phyloP scores from a whole-genome alignment of 1,284 basidiomycete species.

The Puccinia coronata region DNA sequence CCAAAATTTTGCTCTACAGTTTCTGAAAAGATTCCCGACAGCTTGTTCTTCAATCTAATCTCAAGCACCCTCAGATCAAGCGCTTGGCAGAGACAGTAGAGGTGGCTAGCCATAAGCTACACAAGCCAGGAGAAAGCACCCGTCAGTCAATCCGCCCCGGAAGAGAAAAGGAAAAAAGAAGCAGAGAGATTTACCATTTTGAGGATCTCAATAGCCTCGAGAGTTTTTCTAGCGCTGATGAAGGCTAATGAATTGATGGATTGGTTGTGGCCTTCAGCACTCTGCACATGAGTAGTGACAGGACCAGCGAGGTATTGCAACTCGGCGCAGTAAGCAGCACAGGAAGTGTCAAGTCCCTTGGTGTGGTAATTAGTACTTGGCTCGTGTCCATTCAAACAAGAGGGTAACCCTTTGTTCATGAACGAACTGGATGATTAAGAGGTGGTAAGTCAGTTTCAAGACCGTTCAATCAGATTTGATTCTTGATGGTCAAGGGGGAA shows the following conservation, averaged over 20 bases:
- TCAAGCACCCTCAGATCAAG: conserved; percentile 43
- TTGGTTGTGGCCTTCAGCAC: conserved; percentile 68
- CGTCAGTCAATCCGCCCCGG: not conserved
- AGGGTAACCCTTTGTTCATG: conserved; percentile 80
- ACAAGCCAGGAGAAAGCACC: not conserved
- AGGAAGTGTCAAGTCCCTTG: conserved; percentile 82
- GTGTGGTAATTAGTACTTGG: conserved; percentile 58
- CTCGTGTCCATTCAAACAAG: conserved; percentile 75
- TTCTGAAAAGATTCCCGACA: not conserved
- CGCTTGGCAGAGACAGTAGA: conserved; percentile 45
- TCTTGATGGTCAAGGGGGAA: not conserved
- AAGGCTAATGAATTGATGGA: conserved; percentile 78
- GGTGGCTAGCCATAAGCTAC: conserved; percentile 43
- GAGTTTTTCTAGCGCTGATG: conserved; percentile 74
- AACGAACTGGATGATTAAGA: conserved; percentile 60
- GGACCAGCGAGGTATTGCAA: conserved; percentile 80
- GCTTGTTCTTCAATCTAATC: not conserved
- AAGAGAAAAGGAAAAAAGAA: not conserved
- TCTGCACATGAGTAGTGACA: conserved; percentile 70
- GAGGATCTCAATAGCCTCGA: conserved; percentile 73
- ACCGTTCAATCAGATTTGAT: too few relatives aligned
- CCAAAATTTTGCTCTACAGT: not conserved
- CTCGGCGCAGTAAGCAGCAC: conserved; percentile 76
- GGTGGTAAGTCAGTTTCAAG: too few relatives aligned
- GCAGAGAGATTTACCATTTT: conserved; percentile 61